A percentile compares a stretch with the other conserved stretches of the same genome.
Conservation (phyloP, 140 eudicot genomes). For the Stevia rebaudiana region DNA sequence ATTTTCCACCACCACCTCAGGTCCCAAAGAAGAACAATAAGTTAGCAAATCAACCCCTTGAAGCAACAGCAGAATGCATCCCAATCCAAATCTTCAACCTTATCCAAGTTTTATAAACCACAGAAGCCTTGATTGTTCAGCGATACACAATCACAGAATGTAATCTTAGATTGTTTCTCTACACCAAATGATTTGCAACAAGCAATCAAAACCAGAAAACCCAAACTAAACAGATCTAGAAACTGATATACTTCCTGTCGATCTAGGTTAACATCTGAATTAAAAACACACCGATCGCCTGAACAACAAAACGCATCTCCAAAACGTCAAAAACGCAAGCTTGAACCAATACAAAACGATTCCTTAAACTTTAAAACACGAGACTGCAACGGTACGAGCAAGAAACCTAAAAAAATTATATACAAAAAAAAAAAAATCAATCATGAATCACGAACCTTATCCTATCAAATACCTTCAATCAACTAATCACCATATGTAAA, state of each 20-base stretch:
- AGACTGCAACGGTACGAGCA: conserved; percentile 23
- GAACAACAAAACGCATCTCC: conserved; percentile 15
- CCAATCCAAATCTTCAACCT: conserved; percentile 18
- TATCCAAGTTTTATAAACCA: neutral
- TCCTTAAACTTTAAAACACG: conserved; percentile 6
- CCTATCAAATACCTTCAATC: conserved; percentile 9
- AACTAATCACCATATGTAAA: conserved; percentile 9
- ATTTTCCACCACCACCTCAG: conserved; percentile 30
- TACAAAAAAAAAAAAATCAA: neutral
- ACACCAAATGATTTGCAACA: neutral
- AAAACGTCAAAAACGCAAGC: conserved; percentile 7
- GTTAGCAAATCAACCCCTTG: conserved; percentile 22
- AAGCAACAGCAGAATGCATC: conserved; percentile 30
- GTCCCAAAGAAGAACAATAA: conserved; percentile 6
- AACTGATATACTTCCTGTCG: conserved; percentile 9
- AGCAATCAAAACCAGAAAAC: neutral
- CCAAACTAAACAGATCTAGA: conserved; percentile 11
- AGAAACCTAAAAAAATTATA: conserved; percentile 15
- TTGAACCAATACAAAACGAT: conserved; percentile 6
- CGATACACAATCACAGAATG: neutral
- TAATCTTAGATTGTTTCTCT: conserved; percentile 3
- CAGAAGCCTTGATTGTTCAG: neutral
- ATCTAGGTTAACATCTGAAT: conserved; percentile 18
- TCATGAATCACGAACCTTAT: conserved; percentile 4
- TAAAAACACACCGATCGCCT: conserved; percentile 9